Evolutionary conservation across 1,139 yeast genomes (phyloP), one percentile per base, ranked within the genome.

Genomic region (Saccharomyces hybrid): DNA sequence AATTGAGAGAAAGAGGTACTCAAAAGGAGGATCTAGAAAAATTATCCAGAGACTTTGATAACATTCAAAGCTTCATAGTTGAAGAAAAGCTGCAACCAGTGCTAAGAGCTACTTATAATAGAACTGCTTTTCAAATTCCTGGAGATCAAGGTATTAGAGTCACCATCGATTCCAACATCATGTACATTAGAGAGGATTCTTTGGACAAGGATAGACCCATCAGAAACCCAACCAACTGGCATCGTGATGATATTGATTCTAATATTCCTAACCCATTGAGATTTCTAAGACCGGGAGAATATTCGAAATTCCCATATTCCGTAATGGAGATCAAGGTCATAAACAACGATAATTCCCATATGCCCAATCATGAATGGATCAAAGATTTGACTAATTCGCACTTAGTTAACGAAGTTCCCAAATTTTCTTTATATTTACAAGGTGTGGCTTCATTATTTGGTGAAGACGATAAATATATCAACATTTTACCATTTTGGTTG

Each of bases 121-220:
- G 99, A 72, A 88, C 97, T 14, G 98, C 98, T 1, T 93, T 93
- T 77, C 97, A 93, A 75, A 91, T 93, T 62, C 99, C 99, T 1
- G 98, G 98, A 57, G 98, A 93, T 69, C 95, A 90, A 69, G 81
- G 90, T 65, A 85, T 91, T 50, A 83, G 97, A 69, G 84, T 91
- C 57, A 84, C 89, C 46, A 86, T 93, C 60, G 99, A 93, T 73
- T 86, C 95, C 8, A 93, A 93, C 69, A 82, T 93, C 57, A 71
- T 85, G 53, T 90, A 89, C 68, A 85, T 93, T 57, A 82, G 98
- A 66, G 99, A 93, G 71, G 98, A 93, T 70, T 73, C 93, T 0
- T 86, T 91, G 68, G 97, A 90, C 70, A 74, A 78, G 52, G 84
- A 83, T 61, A 80, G 91, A 62, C 98, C 98, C 25, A 86, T 90